Percentiles rank a stretch among this genome's conserved stretches.
Evolutionary conservation across 768 basidiomycete genomes (phyloP).

Genomic region (Cyclocybe cylindracea): DNA sequence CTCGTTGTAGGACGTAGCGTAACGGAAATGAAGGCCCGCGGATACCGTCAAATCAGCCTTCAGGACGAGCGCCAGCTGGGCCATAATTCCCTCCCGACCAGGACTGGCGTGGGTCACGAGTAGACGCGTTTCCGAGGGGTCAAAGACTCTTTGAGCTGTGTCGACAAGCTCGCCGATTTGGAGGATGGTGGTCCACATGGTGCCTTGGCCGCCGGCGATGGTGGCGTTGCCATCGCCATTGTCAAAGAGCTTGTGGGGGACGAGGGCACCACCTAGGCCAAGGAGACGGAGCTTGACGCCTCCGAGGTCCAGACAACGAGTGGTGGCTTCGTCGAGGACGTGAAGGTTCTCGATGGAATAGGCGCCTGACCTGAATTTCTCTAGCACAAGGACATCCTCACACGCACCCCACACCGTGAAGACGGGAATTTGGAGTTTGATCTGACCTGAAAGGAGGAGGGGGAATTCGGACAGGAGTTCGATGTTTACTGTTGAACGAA

Average conservation of each 20-base stretch:
- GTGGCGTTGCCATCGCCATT: conserved; percentile 93
- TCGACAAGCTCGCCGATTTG: conserved; percentile 98
- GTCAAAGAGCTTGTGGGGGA: conserved; percentile 93
- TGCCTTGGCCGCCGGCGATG: conserved; percentile 97
- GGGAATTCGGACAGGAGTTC: conserved; percentile 93
- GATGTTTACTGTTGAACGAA: conserved; percentile 75
- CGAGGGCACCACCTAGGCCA: conserved; percentile 95
- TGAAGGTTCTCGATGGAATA: conserved; percentile 89
- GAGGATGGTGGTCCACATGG: conserved; percentile 97
- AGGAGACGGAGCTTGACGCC: conserved; percentile 92
- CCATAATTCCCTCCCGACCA: conserved; percentile 89
- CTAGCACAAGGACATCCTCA: conserved; percentile 91
- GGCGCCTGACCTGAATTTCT: conserved; percentile 85
- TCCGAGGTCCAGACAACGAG: conserved; percentile 86
- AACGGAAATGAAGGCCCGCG: conserved; percentile 97
- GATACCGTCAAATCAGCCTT: conserved; percentile 95
- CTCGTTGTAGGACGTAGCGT: conserved; percentile 95
- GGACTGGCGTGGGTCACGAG: conserved; percentile 91
- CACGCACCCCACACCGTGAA: conserved; percentile 98
- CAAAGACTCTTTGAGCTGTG: conserved; percentile 92
- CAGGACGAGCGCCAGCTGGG: conserved; percentile 85
- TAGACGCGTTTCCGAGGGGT: conserved; percentile 90
- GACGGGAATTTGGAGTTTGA: conserved; percentile 91
- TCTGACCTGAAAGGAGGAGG: conserved; percentile 82
- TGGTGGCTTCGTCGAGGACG: conserved; percentile 94